These are phyloP conservation scores for Cadophora malorum DNA, from an alignment of 2,329 filamentous ascomycete species.

Conservation along the genomic window DNA sequence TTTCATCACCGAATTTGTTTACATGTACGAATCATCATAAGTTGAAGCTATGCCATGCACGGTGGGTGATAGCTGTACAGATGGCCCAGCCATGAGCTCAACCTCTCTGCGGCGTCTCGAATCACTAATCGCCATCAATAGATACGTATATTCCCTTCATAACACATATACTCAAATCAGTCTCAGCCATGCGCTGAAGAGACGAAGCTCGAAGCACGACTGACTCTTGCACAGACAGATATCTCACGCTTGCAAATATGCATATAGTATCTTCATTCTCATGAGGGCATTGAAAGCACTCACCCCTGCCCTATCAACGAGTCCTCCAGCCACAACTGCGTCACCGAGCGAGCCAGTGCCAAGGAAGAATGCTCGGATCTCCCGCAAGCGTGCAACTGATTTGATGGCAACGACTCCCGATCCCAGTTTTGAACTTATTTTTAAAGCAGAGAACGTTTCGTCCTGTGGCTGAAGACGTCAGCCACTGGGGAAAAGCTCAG, in stretches of 20 bases:
- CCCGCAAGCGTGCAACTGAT: constrained; percentile 3
- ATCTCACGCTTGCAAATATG: background rate
- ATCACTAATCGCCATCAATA: too few relatives aligned
- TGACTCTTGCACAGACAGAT: background rate
- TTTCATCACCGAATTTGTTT: background rate
- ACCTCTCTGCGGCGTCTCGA: too few relatives aligned
- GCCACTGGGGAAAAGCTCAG: constrained; percentile 18
- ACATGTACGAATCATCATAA: background rate
- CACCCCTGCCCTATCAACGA: background rate
- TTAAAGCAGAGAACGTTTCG: constrained; percentile 14
- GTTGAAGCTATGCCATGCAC: background rate
- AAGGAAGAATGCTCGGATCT: constrained; percentile 7
- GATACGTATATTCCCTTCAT: too few relatives aligned
- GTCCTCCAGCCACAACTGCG: constrained; percentile 15
- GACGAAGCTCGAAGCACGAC: background rate
- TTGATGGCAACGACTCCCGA: background rate
- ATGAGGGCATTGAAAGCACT: background rate
- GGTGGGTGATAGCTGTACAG: too few relatives aligned
- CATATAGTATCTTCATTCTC: background rate
- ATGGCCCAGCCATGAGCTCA: too few relatives aligned
- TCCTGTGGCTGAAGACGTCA: constrained; percentile 18
- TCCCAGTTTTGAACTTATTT: constrained; percentile 12
- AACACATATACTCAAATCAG: too few relatives aligned
- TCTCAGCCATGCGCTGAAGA: background rate
- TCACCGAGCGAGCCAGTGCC: constrained; percentile 11